Evolutionary conservation across 768 basidiomycete species (phyloP).

Genomic region (Pisolithus marmoratus): DNA sequence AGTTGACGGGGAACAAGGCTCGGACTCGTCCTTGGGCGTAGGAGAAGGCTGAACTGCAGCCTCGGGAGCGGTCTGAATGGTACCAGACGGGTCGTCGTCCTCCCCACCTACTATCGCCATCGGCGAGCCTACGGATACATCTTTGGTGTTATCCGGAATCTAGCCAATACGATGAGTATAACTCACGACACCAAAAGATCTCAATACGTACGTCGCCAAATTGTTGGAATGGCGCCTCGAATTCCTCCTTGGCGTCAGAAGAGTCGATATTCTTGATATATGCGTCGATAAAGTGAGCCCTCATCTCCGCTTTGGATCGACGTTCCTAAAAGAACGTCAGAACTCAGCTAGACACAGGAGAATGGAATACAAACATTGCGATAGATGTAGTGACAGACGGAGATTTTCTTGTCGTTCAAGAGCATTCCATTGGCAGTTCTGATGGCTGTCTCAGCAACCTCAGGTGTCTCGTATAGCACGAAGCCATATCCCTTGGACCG

Average conservation of each 20-base stretch:
- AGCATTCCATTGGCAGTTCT: conserved; percentile 99
- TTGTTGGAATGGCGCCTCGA: conserved; percentile 68
- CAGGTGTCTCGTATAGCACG: conserved; percentile 97
- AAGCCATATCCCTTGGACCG: conserved; percentile 97
- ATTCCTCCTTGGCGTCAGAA: conserved; percentile 81
- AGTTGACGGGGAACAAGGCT: conserved; percentile 35
- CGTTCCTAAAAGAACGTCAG: conserved; percentile 62
- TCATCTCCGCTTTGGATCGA: conserved; percentile 97
- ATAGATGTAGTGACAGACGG: conserved; percentile 93
- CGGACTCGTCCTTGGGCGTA: conserved; percentile 23
- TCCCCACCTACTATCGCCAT: conserved; percentile 94
- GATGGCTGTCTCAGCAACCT: conserved; percentile 93
- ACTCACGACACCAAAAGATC: neutral
- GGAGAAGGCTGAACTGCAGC: conserved; percentile 38
- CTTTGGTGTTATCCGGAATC: conserved; percentile 82
- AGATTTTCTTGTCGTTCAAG: conserved; percentile 99
- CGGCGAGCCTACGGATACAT: conserved; percentile 75
- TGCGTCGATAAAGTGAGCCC: conserved; percentile 94
- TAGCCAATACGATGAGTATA: conserved; percentile 25
- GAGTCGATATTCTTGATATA: conserved; percentile 95
- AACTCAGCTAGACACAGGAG: no score
- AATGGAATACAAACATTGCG: conserved; percentile 61
- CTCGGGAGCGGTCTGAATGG: no score
- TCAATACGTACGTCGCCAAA: conserved; percentile 66
- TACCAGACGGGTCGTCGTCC: conserved; percentile 95